phyloP scores from a whole-genome alignment of 2,329 filamentous ascomycete species.

The Curvularia verruculosa region DNA sequence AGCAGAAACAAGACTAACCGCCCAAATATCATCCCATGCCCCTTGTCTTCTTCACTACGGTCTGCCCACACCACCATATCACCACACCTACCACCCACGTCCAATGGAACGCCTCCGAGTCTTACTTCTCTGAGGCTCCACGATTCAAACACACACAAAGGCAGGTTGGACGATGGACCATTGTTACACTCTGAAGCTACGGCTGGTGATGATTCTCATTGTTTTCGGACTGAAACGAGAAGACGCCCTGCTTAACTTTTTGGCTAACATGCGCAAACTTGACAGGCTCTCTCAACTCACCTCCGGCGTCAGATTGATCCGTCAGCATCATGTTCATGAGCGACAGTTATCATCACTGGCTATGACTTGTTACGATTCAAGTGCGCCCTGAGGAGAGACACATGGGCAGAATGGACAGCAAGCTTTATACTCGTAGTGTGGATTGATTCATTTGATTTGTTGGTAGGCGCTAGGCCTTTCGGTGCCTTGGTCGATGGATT shows the following conservation, averaged over 20 bases:
- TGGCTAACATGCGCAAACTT: no score
- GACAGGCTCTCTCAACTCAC: no score
- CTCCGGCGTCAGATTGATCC: not conserved
- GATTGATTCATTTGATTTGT: not conserved
- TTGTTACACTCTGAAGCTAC: no score
- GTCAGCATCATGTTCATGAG: not conserved
- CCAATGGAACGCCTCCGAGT: not conserved
- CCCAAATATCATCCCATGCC: conserved; percentile 4
- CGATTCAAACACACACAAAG: not conserved
- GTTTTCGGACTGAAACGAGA: no score
- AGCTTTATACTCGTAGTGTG: not conserved
- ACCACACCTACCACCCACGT: not conserved
- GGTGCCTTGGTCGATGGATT: not conserved
- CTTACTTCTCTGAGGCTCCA: not conserved
- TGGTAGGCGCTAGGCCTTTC: not conserved
- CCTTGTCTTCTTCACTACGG: not conserved
- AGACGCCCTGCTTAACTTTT: no score
- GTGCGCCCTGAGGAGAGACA: not conserved
- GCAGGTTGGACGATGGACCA: not conserved
- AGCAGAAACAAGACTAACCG: conserved; percentile 9
- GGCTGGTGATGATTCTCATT: no score
- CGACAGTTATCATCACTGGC: not conserved
- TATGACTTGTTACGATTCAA: not conserved
- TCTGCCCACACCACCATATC: not conserved
- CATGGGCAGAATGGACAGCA: not conserved